Evolutionary conservation across 2,329 filamentous ascomycete species (phyloP).

Genomic region (Aspergillus fructus): DNA sequence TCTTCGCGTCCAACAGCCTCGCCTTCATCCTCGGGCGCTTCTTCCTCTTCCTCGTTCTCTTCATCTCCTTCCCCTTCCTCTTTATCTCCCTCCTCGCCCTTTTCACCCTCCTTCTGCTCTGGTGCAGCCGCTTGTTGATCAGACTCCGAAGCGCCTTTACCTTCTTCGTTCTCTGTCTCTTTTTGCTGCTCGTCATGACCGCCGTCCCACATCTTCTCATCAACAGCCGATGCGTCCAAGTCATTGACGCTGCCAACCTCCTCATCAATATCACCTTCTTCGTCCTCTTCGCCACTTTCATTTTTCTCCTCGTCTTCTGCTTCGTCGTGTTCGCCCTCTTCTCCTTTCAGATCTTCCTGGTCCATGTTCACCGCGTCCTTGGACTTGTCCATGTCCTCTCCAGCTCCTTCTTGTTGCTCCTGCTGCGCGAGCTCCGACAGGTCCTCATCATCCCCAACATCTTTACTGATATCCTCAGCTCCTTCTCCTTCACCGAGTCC

Average conservation of each 20-base stretch:
- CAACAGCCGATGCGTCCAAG: constrained; percentile 81
- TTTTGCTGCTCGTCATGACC: constrained; percentile 64
- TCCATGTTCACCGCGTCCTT: constrained; percentile 59
- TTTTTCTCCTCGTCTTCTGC: constrained; percentile 54
- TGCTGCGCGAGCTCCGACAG: constrained; percentile 88
- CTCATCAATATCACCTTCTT: constrained; percentile 72
- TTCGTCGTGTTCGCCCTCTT: constrained; percentile 63
- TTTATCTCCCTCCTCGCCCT: constrained; percentile 40
- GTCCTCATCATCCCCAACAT: constrained; percentile 91
- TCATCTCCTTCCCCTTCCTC: constrained; percentile 50
- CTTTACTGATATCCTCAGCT: constrained; percentile 96
- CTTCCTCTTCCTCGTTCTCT: constrained; percentile 57
- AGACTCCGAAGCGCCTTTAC: constrained; percentile 50
- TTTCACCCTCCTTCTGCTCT: constrained; percentile 46
- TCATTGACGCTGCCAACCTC: constrained; percentile 90
- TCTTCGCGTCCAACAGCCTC: constrained; percentile 64
- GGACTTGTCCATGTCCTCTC: constrained; percentile 45
- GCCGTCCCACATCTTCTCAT: constrained; percentile 99
- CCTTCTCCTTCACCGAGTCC: constrained; percentile 94
- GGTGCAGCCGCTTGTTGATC: constrained; percentile 63
- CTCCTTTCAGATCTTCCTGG: constrained; percentile 85
- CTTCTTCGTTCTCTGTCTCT: constrained; percentile 74
- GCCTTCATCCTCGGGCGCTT: constrained; percentile 57
- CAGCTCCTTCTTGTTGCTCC: constrained; percentile 60
- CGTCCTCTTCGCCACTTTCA: constrained; percentile 61